These are phyloP conservation scores for Hypocrella siamensis DNA, from an alignment of 2,329 filamentous ascomycete species.

Conservation along the genomic window DNA sequence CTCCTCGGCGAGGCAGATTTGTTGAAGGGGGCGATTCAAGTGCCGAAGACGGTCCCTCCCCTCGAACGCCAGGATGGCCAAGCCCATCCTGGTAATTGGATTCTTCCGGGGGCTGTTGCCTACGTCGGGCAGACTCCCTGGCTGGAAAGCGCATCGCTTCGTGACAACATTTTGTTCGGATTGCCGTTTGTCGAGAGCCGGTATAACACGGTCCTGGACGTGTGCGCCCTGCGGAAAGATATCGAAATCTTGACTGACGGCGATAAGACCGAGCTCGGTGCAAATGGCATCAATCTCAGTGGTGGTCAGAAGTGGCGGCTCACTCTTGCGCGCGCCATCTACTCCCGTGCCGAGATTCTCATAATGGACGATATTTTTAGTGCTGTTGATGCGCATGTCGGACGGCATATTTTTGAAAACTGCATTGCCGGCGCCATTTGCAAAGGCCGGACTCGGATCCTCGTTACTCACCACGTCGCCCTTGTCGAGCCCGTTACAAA, in stretches of 20 bases:
- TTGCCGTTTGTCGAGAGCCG: conserved; percentile 53
- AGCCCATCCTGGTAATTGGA: conserved; percentile 51
- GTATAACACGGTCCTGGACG: conserved; percentile 54
- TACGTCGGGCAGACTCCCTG: conserved; percentile 70
- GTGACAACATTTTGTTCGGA: conserved; percentile 66
- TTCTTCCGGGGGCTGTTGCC: conserved; percentile 51
- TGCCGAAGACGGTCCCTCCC: conserved; percentile 32
- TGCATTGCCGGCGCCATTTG: conserved; percentile 59
- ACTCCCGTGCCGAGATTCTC: conserved; percentile 62
- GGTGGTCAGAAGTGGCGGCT: conserved; percentile 76
- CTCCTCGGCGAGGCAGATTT: conserved; percentile 64
- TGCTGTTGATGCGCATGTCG: conserved; percentile 68
- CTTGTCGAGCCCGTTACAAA: conserved; percentile 56
- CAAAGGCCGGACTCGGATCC: conserved; percentile 52
- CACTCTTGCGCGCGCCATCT: conserved; percentile 64
- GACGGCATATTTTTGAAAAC: conserved; percentile 62
- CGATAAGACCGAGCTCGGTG: conserved; percentile 67
- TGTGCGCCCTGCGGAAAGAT: conserved; percentile 62
- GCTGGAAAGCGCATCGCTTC: conserved; percentile 71
- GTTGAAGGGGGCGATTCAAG: conserved; percentile 42
- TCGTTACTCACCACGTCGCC: conserved; percentile 68
- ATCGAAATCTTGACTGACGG: conserved; percentile 62
- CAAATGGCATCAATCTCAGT: conserved; percentile 71
- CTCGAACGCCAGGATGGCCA: conserved; percentile 43
- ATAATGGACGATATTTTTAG: conserved; percentile 76